Base-by-base conservation (phyloP, 805 yeast genomes). In the Ogataea kodamae region DNA sequence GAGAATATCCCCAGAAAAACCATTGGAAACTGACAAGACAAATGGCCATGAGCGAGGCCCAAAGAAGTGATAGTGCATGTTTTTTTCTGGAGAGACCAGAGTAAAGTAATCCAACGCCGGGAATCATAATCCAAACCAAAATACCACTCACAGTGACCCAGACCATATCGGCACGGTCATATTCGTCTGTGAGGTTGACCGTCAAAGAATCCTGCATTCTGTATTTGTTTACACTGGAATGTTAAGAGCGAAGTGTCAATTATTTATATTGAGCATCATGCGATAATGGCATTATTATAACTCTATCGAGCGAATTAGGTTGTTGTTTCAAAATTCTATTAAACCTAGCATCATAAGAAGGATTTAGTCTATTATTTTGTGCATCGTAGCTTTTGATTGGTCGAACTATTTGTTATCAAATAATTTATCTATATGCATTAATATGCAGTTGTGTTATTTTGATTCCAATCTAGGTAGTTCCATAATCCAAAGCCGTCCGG, bases 1-100 rank as follows among this genome's bases (percentile, higher is more conserved):
- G 71, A 9, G 97, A 85, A 63, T 84, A 90, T 43, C 97, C 98
- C 96, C 97, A 88, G 68, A 88, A 89, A 64, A 88, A 92, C 97
- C 98, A 90, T 61, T 92, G 96, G 74, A 92, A 87, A 1, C 83
- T 64, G 6, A 88, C 78, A 19, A 90, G 67, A 48, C 92, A 79
- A 13, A 78, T 78, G 13, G 94, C 87, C 84, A 87, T 88, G 56
- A 92, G 65, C 5, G 96, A 81, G 15, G 96, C 92, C 97, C 97
- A 92, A 33, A 92, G 65, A 33, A 92, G 68, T 6, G 97, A 85
- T 35, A 92, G 67, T n/a, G 97, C 96, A 53, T 92, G 97, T 62
- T 89, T 86, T 62, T 90, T 90, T 62, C 98, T 78, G 10, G 96
- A 80, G 43, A 92, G 66, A 46, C 98, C 98, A 21, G 96, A 86